Evolutionary conservation across 129 eudicot species (phyloP), one percentile per base, ranked within the genome.

Genomic region (Flaveria ramosissima): DNA sequence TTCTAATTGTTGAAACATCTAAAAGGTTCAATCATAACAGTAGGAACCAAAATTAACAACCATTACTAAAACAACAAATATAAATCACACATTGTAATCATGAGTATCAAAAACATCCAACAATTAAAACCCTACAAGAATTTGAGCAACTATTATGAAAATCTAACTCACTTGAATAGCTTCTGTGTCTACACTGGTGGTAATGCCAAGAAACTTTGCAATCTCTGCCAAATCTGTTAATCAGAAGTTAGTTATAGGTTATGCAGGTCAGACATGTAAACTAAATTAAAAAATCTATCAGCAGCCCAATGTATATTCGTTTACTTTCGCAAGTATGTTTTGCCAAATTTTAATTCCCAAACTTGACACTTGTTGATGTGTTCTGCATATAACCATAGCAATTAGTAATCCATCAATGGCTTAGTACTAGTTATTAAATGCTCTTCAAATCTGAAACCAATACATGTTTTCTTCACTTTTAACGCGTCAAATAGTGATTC

Each of bases 141-240:
- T 5, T 6, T 36, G 7, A 36, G 7, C 26, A 53, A 72, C 47
- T 50, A 60, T 7, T 36, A 74, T 51, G 26, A 39, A 26, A 68
- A 51, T 14, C 24, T 62, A 77, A 91, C 97, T 86, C 84, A 91
- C 97, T 84, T 94, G 99, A 60, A 94, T 94, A 75, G 91, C 94
- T 85, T 91, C 96, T 4, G 92, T 89, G 81, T 94, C 99, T 77
- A 87, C 82, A n/a, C 85, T 85, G 8, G 96, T 83, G 30, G 99
- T 94, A 68, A 94, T 84, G 65, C 99, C 99, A 62, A 94, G 83
- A 91, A 94, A 94, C 86, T 94, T 91, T 21, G 99, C 99, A 67
- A 94, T 94, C 84, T 91, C 99, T 4, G 99, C 97, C 76, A 95
- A 89, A 82, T 95, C 99, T 95, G 90, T 63, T 72, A 62, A 73